phyloP scores from a whole-genome alignment of 805 yeast genomes.

The Candida mattraensis region DNA sequence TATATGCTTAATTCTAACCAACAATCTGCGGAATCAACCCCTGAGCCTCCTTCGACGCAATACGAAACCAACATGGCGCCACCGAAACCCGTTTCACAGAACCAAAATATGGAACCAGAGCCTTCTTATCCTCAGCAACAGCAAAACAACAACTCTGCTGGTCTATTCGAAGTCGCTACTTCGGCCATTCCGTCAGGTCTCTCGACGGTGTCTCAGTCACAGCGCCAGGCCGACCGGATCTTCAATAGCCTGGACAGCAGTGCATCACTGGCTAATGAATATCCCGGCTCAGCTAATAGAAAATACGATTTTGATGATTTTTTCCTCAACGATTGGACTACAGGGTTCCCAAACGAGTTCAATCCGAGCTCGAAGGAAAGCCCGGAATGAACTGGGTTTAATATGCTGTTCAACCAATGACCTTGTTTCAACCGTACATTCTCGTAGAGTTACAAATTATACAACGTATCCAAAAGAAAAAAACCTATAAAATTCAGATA shows the following conservation, averaged over 20 bases:
- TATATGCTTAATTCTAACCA: conserved; percentile 58
- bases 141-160: conserved; percentile 15
- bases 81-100: conserved; percentile 1
- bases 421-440: too few species aligned
- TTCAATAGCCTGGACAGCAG: conserved; percentile 29
- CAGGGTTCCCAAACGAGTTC: conserved; percentile 22
- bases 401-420: too few species aligned
- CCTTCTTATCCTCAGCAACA: conserved; percentile 2
- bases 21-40: conserved; percentile 14
- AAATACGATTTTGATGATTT: conserved; percentile 30
- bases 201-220: conserved; percentile 30
- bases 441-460: too few species aligned
- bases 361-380: conserved; percentile 10
- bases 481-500: too few species aligned
- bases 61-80: too few species aligned
- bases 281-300: conserved; percentile 13
- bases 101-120: conserved; percentile 4
- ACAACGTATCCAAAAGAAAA: too few species aligned
- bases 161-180: conserved; percentile 12
- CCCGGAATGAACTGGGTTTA: too few species aligned
- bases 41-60: conserved; percentile 12
- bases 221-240: conserved; percentile 29
- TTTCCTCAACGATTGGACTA: conserved; percentile 29
- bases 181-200: conserved; percentile 34
- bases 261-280: conserved; percentile 24